Base-by-base conservation (phyloP, 352 stramenopile species). In the Globisporangium canariense region DNA sequence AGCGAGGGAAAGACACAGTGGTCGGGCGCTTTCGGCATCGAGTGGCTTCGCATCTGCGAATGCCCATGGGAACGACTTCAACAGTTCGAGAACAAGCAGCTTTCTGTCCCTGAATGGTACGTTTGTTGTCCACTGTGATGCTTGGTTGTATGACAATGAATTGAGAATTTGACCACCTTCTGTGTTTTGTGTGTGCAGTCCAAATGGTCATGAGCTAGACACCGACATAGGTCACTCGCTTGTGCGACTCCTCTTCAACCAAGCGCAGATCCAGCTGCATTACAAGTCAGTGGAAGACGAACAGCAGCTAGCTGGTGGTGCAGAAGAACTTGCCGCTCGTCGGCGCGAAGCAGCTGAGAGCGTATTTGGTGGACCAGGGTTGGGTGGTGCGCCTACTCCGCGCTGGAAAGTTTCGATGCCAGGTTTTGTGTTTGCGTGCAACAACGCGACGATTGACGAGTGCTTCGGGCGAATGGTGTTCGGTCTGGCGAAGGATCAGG, bases 11-110 rank as follows among this genome's bases (percentile, higher is more conserved):
- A 83, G 60, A 52, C 49, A 0, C 57, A 76, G 49, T 96, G 88
- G 88, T 62, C 70, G 3, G 82, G 82, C 1, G 71, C 74, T 0
- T 94, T 96, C 69, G 67, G 70, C 28, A 68, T 96, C 53, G 84
- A 95, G 40, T 96, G 88, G 88, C 72, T 96, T 32, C 81, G 83
- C n/a, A 91, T 92, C 18, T 94, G 86, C 49, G 86, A 96, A 58
- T 94, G 86, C 70, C 88, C 88, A 8, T 96, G 85, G 82, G 81
- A 93, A n/a, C 81, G 83, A 3, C 71, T 94, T 6, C 71, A 75
- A 4, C 73, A 89, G 46, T 89, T 86, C 57, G 86, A 91, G 38
- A 86, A 91, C 67, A 87, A 91, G 60, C 71, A 79, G 8, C 52
- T 92, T 8, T 54, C 69, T 46, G 70, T 91, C 34, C 69, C 73